These are phyloP conservation scores for Brassica carinata DNA, from an alignment of 345 rosid species.

Conservation along the genomic window DNA sequence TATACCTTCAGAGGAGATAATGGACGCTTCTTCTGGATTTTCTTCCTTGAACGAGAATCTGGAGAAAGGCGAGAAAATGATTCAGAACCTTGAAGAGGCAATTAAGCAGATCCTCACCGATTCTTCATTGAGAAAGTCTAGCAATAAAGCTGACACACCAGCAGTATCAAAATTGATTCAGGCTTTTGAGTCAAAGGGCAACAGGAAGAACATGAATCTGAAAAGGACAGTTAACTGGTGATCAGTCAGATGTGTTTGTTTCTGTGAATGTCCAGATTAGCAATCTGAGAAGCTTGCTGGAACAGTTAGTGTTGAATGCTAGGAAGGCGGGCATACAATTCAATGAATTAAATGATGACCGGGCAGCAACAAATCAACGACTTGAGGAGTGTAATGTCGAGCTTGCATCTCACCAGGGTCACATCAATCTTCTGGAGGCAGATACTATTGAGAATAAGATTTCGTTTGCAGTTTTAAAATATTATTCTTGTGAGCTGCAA, in stretches of 20 bases:
- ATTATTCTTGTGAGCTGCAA: conserved; percentile 46
- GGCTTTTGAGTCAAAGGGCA: conserved; percentile 79
- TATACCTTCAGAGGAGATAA: conserved; percentile 41
- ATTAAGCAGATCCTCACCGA: conserved; percentile 51
- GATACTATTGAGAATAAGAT: conserved; percentile 58
- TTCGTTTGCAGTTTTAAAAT: conserved; percentile 63
- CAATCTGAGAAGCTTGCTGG: conserved; percentile 56
- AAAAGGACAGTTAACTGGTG: conserved; percentile 41
- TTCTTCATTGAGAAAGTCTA: conserved; percentile 42
- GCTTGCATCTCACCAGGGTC: conserved; percentile 53
- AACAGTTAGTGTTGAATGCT: conserved; percentile 59
- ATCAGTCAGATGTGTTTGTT: conserved; percentile 42
- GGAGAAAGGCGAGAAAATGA: conserved; percentile 55
- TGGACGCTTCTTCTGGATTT: conserved; percentile 48
- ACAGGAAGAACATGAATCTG: conserved; percentile 55
- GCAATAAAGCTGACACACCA: conserved; percentile 49
- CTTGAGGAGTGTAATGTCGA: conserved; percentile 50
- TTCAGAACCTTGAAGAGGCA: conserved; percentile 62
- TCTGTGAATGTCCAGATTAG: conserved; percentile 51
- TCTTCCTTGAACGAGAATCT: conserved; percentile 47
- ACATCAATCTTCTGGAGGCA: conserved; percentile 54
- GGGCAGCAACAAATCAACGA: conserved; percentile 40
- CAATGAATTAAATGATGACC: conserved; percentile 47
- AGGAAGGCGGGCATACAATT: conserved; percentile 43
- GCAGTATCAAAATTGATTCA: conserved; percentile 75